Base-by-base conservation (phyloP, 2,329 filamentous ascomycete species). In the Thielaviopsis ethacetica region DNA sequence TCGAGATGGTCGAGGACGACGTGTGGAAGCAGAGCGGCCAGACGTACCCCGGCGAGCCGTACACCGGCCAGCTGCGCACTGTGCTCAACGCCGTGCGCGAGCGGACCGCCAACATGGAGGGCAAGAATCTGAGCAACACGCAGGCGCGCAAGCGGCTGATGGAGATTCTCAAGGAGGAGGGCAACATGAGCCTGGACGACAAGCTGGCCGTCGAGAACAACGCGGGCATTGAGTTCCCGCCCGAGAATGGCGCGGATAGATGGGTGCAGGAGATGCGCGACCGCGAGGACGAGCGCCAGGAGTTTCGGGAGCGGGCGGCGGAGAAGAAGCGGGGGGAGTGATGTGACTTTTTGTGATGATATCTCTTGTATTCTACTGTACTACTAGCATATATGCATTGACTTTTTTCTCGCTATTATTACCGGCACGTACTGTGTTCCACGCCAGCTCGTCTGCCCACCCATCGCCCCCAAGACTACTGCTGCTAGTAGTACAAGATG, bases 1-100 rank as follows among this genome's bases (percentile, higher is more conserved):
- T 85, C 56, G 73, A 83, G 68, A 72, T 85, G 62, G 71, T 85
- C 30, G 71, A 69, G 62, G 79, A 85, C 65, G 71, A 78, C 53
- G 75, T 76, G 61, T 83, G 77, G 74, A 65, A 68, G 50, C 65
- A 63, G 4, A 75, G 72, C 59, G 79, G 79, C 27, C 60, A 71
- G 62, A 69, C 69, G 19, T 83, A 83, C 66, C 74, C 76, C 0
- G 80, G 80, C 52, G 71, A 81, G 69, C 72, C 76, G 0, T 71
- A 65, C 64, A 78, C 73, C 7, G 80, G 80, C 55, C 63, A 67
- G 26, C 65, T 79, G 19, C 74, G 80, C 49, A 64, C 68, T 56
- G 66, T 79, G 53, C 71, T 71, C 62, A 64, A 71, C 15, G 63
- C 69, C 60, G 63, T 75, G n/a, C 64, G 66, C 53, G 64, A 69